Percentiles rank a stretch among this genome's conserved stretches.
These are phyloP conservation scores for Tricholoma bakamatsutake DNA, from an alignment of 768 basidiomycete genomes.

Conservation along the genomic window DNA sequence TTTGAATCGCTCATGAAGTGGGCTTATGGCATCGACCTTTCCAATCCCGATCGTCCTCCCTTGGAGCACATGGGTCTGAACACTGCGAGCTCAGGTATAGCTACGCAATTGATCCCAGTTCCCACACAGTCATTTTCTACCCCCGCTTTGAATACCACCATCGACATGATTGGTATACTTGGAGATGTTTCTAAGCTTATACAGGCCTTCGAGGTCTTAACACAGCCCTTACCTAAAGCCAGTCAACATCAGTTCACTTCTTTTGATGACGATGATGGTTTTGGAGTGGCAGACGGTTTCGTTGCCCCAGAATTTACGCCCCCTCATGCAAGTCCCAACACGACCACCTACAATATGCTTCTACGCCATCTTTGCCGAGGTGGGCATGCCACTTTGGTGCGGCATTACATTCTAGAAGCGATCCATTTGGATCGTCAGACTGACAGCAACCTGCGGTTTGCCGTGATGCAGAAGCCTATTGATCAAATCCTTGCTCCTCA, in stretches of 20 bases:
- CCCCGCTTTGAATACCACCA: constrained; percentile 62
- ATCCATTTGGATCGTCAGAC: constrained; percentile 37
- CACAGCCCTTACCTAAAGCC: constrained; percentile 57
- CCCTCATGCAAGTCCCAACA: constrained; percentile 50
- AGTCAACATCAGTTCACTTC: constrained; percentile 42
- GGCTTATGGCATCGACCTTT: constrained; percentile 73
- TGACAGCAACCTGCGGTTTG: constrained; percentile 25
- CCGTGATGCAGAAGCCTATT: constrained; percentile 14
- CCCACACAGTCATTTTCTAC: constrained; percentile 49
- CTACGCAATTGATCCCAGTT: not conserved
- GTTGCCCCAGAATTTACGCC: constrained; percentile 30
- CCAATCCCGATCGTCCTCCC: constrained; percentile 64
- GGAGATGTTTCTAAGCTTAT: constrained; percentile 62
- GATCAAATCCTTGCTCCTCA: constrained; percentile 41
- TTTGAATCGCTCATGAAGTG: constrained; percentile 59
- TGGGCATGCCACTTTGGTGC: constrained; percentile 46
- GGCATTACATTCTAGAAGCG: constrained; percentile 61
- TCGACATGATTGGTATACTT: constrained; percentile 62
- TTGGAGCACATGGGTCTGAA: constrained; percentile 33
- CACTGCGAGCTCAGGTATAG: constrained; percentile 4
- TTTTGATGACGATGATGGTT: constrained; percentile 68
- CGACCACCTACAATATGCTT: constrained; percentile 59
- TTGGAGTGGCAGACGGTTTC: constrained; percentile 36
- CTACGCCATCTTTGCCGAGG: constrained; percentile 49
- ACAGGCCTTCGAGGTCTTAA: constrained; percentile 73